A percentile compares a stretch with the other conserved stretches of the same genome.
Evolutionary conservation across 495 filamentous ascomycete genomes (phyloP).

Genomic region (Cladorrhinum samala): DNA sequence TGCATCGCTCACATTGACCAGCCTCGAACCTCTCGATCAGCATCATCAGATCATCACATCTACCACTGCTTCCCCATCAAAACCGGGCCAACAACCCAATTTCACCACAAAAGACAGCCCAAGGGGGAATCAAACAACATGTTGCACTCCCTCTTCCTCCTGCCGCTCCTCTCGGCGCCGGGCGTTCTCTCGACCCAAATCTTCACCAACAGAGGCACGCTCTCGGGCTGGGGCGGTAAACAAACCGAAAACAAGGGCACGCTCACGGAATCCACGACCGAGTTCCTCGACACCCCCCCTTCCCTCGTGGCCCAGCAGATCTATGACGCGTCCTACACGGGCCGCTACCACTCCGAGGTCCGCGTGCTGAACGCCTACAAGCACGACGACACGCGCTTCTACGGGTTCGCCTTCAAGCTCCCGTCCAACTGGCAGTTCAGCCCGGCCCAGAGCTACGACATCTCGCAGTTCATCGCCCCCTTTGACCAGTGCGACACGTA

Average conservation of each 20-base stretch:
- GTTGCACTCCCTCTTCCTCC: background rate
- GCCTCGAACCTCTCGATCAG: too few relatives aligned
- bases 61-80: too few relatives aligned
- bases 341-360: conserved; percentile 53
- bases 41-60: too few relatives aligned
- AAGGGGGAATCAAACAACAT: background rate
- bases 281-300: conserved; percentile 37
- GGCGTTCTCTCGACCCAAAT: too few relatives aligned
- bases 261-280: conserved; percentile 42
- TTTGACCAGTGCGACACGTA: conserved; percentile 48
- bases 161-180: background rate
- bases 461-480: conserved; percentile 53
- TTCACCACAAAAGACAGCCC: background rate
- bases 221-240: conserved; percentile 40
- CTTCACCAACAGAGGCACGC: conserved; percentile 49
- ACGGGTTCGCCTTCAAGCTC: conserved; percentile 52
- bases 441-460: conserved; percentile 44
- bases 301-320: conserved; percentile 51
- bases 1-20: too few relatives aligned
- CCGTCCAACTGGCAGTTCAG: conserved; percentile 44
- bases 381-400: conserved; percentile 46
- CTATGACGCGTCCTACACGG: conserved; percentile 40
- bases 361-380: conserved; percentile 42
- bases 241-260: conserved; percentile 43
- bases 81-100: too few relatives aligned